Percentiles rank a stretch among this genome's conserved stretches.
Evolutionary conservation across 345 rosid species (phyloP).

Genomic region (Lagerstroemia speciosa): DNA sequence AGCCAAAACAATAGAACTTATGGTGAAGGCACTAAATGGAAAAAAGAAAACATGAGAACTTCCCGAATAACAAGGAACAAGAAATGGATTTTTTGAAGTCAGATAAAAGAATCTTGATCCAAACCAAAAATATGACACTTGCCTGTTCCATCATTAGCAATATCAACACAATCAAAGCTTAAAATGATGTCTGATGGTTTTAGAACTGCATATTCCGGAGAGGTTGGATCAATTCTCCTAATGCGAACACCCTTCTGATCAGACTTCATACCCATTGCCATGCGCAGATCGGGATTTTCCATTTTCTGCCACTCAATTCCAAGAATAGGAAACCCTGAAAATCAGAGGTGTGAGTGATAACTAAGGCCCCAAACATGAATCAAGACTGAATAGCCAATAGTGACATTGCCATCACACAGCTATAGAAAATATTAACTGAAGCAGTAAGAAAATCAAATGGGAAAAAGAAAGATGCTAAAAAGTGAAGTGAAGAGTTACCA

Average conservation of each 20-base stretch:
- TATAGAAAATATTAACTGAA: neutral
- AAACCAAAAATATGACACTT: neutral
- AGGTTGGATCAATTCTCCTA: conserved; percentile 86
- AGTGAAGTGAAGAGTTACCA: conserved; percentile 27
- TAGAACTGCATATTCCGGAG: conserved; percentile 72
- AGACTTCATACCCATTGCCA: conserved; percentile 69
- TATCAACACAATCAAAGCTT: conserved; percentile 71
- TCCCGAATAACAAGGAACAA: neutral
- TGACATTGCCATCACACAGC: neutral
- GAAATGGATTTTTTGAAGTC: neutral
- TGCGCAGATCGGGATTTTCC: conserved; percentile 85
- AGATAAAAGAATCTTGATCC: neutral
- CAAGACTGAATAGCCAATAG: neutral
- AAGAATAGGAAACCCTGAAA: conserved; percentile 70
- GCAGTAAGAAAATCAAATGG: too few relatives aligned
- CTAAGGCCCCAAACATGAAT: neutral
- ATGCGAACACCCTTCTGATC: conserved; percentile 85
- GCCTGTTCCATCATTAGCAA: conserved; percentile 97
- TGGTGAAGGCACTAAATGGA: neutral
- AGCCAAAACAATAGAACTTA: conserved; percentile 1
- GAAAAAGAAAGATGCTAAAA: neutral
- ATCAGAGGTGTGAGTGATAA: neutral
- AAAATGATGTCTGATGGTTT: conserved; percentile 81
- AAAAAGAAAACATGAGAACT: neutral
- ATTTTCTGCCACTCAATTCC: conserved; percentile 98